Evolutionary conservation across 169 alveolate genomes (phyloP), one percentile per base, ranked within the genome.

Genomic region (Blepharisma undulans): DNA sequence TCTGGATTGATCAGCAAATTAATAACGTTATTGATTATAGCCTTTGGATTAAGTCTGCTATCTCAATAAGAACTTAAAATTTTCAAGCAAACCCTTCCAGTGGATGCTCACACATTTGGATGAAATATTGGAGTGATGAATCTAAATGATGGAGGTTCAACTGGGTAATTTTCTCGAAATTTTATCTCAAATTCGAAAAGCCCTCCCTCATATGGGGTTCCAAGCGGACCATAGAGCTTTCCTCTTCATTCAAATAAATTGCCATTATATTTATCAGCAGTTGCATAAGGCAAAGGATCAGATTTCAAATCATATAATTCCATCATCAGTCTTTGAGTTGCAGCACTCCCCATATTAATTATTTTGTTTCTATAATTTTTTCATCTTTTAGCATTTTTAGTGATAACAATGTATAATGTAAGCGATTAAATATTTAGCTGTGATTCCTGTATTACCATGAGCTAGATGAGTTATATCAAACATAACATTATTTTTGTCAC

Each of bases 141-240:
- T 76, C 25, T 72, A 8, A 74, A 21, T 7, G 74, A 2, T 18
- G 92, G 92, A 32, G 92, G 87, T 1, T 72, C 0, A 61, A 1
- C 7, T 33, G 92, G 92, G 25, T 88, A 88, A 18, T 88, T 18
- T 0, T 1, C 14, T 0, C 79, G 85, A 5, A 88, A 61, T 25
- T 33, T 7, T 30, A 88, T 18, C 59, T 36, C 14, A 29, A 88
- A 72, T 76, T 88, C 29, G 77, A 88, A 88, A 16, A 25, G 21
- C 76, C 92, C 92, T 74, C 87, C 87, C 34, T 88, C 87, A 59
- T 74, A 88, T 74, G 92, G 92, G 33, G 87, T 88, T 32, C 30
- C 22, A 19, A 10, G 77, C 34, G 92, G 92, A 27, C 92, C 92
- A 21, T 30, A 33, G 33, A 88, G 74, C 29, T 6, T 21, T n/a